A percentile compares a stretch with the other conserved stretches of the same genome.
Conservation (phyloP, 257 asterid species). For the Nicotiana tomentosiformis region DNA sequence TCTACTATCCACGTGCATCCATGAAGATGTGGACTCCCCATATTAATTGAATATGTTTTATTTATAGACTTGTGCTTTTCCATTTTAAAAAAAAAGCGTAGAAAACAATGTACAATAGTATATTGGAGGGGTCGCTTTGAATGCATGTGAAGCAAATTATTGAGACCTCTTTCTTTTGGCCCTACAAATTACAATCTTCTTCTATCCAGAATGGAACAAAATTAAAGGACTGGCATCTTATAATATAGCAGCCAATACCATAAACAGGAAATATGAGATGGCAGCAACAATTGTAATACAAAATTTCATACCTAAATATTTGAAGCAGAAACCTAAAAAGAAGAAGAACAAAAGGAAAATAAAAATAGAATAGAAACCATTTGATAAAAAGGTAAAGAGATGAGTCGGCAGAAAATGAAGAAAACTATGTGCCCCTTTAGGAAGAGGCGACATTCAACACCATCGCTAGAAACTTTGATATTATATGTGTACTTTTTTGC, state of each 20-base stretch:
- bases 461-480: no score
- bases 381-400: no score
- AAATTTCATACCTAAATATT: background rate
- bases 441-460: no score
- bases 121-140: slow-evolving; percentile 20
- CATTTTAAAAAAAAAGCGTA: background rate
- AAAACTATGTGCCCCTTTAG: no score
- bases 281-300: background rate
- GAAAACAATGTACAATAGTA: slow-evolving; percentile 3
- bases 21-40: slow-evolving; percentile 27
- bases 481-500: no score
- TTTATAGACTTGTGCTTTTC: slow-evolving; percentile 7
- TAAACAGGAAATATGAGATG: background rate
- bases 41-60: slow-evolving; percentile 22
- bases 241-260: slow-evolving; percentile 16
- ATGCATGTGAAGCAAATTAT: slow-evolving; percentile 57
- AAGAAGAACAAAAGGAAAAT: no score
- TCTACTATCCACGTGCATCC: slow-evolving; percentile 52
- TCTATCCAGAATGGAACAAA: slow-evolving; percentile 23
- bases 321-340: no score
- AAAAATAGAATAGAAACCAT: no score
- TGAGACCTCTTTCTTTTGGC: slow-evolving; percentile 30
- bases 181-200: slow-evolving; percentile 34
- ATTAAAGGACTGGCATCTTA: slow-evolving; percentile 6
- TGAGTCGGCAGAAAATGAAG: no score